phyloP scores from a whole-genome alignment of 768 basidiomycete species.

The Vararia minispora region DNA sequence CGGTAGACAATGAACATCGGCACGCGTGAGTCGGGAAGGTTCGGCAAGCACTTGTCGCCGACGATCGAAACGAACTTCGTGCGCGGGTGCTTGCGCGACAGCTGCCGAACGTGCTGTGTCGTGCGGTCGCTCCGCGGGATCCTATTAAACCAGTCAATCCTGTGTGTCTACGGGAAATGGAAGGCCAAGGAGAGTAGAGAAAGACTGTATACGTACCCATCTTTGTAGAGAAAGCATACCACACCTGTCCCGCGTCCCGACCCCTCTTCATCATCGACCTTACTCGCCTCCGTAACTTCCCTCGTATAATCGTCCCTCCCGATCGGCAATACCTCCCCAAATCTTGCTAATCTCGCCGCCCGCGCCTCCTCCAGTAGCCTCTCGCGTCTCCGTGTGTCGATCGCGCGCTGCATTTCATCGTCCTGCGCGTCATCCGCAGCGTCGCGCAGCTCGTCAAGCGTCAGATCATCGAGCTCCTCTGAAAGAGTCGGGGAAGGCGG shows the following conservation, averaged over 20 bases:
- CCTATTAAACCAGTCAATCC: conserved; percentile 29
- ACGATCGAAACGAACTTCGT: conserved; percentile 96
- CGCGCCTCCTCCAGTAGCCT: conserved; percentile 52
- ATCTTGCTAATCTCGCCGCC: conserved; percentile 51
- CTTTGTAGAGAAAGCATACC: conserved; percentile 91
- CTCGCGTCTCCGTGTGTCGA: conserved; percentile 54
- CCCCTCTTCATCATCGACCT: conserved; percentile 48
- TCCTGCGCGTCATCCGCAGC: conserved; percentile 64
- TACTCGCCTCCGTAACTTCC: conserved; percentile 92
- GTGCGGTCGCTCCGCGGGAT: conserved; percentile 74
- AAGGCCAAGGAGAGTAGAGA: not conserved
- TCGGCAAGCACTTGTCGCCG: conserved; percentile 91
- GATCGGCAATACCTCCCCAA: conserved; percentile 82
- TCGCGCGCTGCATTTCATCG: conserved; percentile 65
- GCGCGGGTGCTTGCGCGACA: conserved; percentile 78
- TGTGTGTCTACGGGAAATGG: too few species aligned
- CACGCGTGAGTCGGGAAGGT: conserved; percentile 82
- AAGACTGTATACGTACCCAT: conserved; percentile 49
- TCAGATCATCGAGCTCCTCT: conserved; percentile 54
- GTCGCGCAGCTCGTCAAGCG: conserved; percentile 51
- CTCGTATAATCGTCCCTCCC: conserved; percentile 88
- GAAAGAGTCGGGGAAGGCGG: conserved; percentile 66
- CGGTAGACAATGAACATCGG: conserved; percentile 92
- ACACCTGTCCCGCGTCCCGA: conserved; percentile 77
- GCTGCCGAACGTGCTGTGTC: conserved; percentile 49